Percentiles rank a stretch among this genome's conserved stretches.
Evolutionary conservation across 208 protist species (phyloP).

Genomic region (Herpetomonas muscarum): DNA sequence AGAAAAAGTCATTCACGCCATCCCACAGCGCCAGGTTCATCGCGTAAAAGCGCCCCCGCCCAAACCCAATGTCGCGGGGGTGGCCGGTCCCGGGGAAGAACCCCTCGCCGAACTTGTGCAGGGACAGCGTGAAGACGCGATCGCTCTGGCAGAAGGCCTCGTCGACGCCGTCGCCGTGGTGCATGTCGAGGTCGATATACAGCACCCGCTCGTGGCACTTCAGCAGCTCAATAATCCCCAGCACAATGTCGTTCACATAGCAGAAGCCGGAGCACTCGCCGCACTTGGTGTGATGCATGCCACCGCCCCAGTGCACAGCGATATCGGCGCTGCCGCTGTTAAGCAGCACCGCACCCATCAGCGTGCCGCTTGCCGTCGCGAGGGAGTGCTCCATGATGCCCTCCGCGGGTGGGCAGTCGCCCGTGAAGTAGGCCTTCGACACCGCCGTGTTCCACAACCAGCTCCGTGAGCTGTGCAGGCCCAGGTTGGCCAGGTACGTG

Average conservation of each 20-base stretch:
- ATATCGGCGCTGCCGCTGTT: conserved; percentile 74
- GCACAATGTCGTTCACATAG: conserved; percentile 99
- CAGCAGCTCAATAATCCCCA: conserved; percentile 99
- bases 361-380: conserved; percentile 72
- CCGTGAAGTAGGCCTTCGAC: conserved; percentile 81
- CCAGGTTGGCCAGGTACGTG: conserved; percentile 80
- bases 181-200: conserved; percentile 99
- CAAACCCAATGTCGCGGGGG: conserved; percentile 76
- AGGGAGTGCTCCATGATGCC: conserved; percentile 86
- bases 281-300: conserved; percentile 98
- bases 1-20: conserved; percentile 90
- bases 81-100: conserved; percentile 98
- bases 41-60: conserved; percentile 72
- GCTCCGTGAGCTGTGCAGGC: conserved; percentile 71
- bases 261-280: conserved; percentile 99
- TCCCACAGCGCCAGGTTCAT: conserved; percentile 90
- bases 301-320: conserved; percentile 99
- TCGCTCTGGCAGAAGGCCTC: conserved; percentile 99
- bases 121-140: conserved; percentile 99
- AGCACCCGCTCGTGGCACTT: conserved; percentile 96
- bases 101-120: conserved; percentile 99
- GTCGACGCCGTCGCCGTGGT: conserved; percentile 99
- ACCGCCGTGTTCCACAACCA: conserved; percentile 83
- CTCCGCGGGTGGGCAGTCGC: conserved; percentile 86
- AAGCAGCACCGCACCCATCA: conserved; percentile 83